phyloP scores from a whole-genome alignment of 371 early-diverging fungal species.

The Mortierella sp. region DNA sequence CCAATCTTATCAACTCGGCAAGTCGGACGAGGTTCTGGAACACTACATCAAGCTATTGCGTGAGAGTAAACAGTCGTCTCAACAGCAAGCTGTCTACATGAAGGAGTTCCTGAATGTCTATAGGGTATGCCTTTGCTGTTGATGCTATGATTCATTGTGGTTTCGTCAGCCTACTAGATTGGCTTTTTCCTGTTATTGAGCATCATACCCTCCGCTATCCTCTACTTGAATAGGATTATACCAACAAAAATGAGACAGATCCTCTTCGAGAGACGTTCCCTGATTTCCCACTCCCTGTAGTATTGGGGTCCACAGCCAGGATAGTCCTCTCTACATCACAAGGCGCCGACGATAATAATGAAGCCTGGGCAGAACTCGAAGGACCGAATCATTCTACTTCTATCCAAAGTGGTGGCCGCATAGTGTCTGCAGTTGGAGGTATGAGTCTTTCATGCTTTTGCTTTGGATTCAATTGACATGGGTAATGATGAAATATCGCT shows the following conservation, averaged over 20 bases:
- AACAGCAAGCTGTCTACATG: slow-evolving; percentile 78
- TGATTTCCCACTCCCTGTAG: slow-evolving; percentile 49
- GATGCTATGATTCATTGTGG: background rate
- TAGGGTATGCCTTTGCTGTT: slow-evolving; percentile 54
- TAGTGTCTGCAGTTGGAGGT: slow-evolving; percentile 50
- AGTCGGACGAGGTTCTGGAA: slow-evolving; percentile 63
- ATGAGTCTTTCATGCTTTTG: background rate
- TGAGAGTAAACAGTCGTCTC: slow-evolving; percentile 70
- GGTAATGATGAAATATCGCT: background rate
- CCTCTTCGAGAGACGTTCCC: slow-evolving; percentile 53
- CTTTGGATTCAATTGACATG: background rate
- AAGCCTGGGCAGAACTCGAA: slow-evolving; percentile 42
- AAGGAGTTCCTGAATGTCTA: slow-evolving; percentile 84
- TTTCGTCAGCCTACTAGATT: too few relatives aligned
- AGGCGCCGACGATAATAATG: slow-evolving; percentile 30
- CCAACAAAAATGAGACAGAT: slow-evolving; percentile 53
- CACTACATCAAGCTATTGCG: slow-evolving; percentile 76
- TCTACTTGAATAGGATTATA: slow-evolving; percentile 57
- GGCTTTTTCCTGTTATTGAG: too few relatives aligned
- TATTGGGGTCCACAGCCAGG: slow-evolving; percentile 46
- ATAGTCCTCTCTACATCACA: slow-evolving; percentile 50
- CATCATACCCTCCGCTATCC: background rate
- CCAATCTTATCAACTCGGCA: slow-evolving; percentile 73
- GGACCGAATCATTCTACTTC: slow-evolving; percentile 8
- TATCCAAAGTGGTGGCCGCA: slow-evolving; percentile 20